A percentile compares a stretch with the other conserved stretches of the same genome.
Evolutionary conservation across 768 basidiomycete genomes (phyloP).

Genomic region (Boletus rex-veris): DNA sequence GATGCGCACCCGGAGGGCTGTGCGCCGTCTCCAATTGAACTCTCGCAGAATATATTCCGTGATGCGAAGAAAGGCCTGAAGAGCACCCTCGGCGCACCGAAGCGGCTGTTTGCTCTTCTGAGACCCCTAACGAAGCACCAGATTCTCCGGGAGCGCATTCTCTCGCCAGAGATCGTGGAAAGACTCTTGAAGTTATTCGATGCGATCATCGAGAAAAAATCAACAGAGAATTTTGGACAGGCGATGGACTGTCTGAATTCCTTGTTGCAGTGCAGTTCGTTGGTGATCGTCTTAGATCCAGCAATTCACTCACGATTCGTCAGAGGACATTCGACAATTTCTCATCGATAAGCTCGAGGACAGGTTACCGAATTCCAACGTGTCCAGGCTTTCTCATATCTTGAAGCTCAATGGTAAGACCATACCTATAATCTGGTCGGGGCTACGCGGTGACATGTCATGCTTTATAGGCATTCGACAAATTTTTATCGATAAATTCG

Average conservation of each 20-base stretch:
- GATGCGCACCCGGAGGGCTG: neutral
- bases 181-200: conserved; percentile 15
- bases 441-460: too few relatives aligned
- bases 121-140: conserved; percentile 17
- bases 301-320: neutral
- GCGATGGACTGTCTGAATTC: conserved; percentile 23
- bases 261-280: conserved; percentile 19
- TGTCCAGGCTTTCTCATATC: too few relatives aligned
- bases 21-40: neutral
- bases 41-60: neutral
- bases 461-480: too few relatives aligned
- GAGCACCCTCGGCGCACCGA: conserved; percentile 14
- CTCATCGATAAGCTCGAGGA: too few relatives aligned
- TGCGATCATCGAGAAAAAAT: neutral
- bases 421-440: too few relatives aligned
- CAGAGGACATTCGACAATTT: conserved; percentile 12
- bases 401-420: too few relatives aligned
- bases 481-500: too few relatives aligned
- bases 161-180: conserved; percentile 10
- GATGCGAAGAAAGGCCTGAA: conserved; percentile 14
- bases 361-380: too few relatives aligned
- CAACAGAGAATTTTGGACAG: conserved; percentile 11
- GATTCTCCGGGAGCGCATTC: conserved; percentile 11
- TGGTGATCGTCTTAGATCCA: neutral
- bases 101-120: conserved; percentile 19